Percentiles rank a stretch among this genome's conserved stretches.
Conservation (phyloP, 2,329 filamentous ascomycete genomes). For the Rhexocercosporidium sp. region DNA sequence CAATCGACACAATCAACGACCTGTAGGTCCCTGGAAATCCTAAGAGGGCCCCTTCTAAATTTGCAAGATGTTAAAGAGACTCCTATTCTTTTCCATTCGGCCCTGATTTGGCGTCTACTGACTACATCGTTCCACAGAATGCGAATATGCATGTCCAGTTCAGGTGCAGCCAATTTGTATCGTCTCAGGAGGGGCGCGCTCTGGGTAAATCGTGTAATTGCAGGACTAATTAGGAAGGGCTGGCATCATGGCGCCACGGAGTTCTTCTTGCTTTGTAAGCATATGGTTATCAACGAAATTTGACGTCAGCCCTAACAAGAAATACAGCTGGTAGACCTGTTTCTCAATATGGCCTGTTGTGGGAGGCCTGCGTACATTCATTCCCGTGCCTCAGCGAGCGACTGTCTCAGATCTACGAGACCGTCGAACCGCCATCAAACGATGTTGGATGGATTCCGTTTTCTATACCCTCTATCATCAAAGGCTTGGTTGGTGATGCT, state of each 20-base stretch:
- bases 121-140: not conserved
- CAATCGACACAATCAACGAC: not conserved
- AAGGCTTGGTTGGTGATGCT: not conserved
- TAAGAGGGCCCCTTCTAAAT: too few relatives aligned
- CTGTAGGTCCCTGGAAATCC: not conserved
- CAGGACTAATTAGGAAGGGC: not conserved
- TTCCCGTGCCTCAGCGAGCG: not conserved
- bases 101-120: too few relatives aligned
- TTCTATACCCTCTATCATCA: not conserved
- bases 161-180: not conserved
- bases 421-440: not conserved
- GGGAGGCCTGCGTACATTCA: not conserved
- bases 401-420: not conserved
- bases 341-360: not conserved
- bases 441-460: not conserved
- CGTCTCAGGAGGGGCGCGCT: not conserved
- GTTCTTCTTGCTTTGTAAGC: not conserved
- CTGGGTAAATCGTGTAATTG: constrained; percentile 3
- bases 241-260: not conserved
- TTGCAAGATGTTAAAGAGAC: too few relatives aligned
- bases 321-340: not conserved
- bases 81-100: too few relatives aligned
- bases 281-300: fast-evolving
- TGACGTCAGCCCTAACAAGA: not conserved
- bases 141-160: constrained; percentile 1